phyloP scores from a whole-genome alignment of 2,329 filamentous ascomycete species.

The Fusarium anthophilum region DNA sequence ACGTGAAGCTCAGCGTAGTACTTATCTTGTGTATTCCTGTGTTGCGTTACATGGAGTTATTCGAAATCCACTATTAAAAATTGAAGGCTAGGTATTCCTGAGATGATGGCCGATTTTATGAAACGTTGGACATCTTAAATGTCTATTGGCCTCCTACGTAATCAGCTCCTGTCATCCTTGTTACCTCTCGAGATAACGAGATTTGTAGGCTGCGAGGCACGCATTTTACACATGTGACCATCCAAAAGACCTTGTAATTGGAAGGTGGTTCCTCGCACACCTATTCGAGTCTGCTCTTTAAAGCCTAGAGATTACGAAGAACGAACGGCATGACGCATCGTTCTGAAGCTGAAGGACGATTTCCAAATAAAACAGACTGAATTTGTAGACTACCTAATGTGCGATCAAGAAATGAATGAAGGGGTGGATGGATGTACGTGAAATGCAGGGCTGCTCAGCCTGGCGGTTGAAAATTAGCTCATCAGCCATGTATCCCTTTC shows the following conservation, averaged over 20 bases:
- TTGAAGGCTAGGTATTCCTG: not conserved
- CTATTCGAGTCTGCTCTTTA: not conserved
- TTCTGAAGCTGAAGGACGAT: not conserved
- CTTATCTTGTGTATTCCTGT: not conserved
- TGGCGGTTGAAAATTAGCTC: conserved; percentile 4
- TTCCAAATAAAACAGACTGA: conserved; percentile 32
- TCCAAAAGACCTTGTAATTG: conserved; percentile 1
- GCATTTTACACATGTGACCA: conserved; percentile 26
- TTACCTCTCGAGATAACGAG: not conserved
- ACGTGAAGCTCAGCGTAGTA: not conserved
- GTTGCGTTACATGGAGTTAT: not conserved
- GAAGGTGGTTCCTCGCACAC: conserved; percentile 16
- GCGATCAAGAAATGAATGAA: conserved; percentile 34
- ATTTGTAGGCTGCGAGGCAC: not conserved
- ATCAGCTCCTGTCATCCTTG: not conserved
- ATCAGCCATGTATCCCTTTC: conserved; percentile 1
- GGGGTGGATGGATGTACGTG: conserved; percentile 12
- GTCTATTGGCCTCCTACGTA: not conserved
- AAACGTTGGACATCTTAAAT: not conserved
- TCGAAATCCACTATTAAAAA: not conserved
- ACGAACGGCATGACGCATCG: not conserved
- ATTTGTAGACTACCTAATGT: conserved; percentile 41
- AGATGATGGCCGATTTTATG: not conserved
- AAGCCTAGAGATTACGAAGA: not conserved
- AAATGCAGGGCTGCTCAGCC: conserved; percentile 5